These are phyloP conservation scores for Neoboletus brunneissimus DNA, from an alignment of 768 basidiomycete species.

Conservation along the genomic window DNA sequence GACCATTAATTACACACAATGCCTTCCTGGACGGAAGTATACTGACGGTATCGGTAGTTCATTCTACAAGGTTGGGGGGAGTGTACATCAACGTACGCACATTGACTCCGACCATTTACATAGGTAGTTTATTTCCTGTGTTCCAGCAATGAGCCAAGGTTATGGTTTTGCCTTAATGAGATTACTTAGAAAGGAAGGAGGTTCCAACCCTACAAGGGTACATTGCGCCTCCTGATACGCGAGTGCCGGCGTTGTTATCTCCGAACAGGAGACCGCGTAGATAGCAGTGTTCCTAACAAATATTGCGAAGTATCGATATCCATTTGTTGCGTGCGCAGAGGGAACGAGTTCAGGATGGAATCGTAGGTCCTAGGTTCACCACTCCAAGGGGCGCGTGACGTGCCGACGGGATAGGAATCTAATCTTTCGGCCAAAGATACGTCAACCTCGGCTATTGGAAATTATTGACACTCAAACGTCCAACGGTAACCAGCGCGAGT, in stretches of 20 bases:
- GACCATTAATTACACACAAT: not conserved
- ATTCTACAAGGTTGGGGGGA: not conserved
- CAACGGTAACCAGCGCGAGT: not conserved
- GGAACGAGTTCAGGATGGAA: not conserved
- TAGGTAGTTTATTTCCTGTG: not conserved
- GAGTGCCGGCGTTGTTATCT: slow-evolving; percentile 12
- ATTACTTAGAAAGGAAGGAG: not conserved
- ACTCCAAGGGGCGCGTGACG: not conserved
- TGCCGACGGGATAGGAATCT: not conserved
- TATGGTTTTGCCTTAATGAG: not conserved
- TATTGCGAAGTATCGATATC: not conserved
- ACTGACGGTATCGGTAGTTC: not conserved
- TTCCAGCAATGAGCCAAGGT: not conserved
- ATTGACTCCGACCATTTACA: not conserved
- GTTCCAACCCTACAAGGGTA: not conserved
- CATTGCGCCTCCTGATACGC: slow-evolving; percentile 14
- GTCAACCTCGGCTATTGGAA: not conserved
- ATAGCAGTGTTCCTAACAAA: not conserved
- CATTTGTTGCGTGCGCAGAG: not conserved
- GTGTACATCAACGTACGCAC: not conserved
- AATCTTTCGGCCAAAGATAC: not conserved
- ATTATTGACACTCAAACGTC: not conserved
- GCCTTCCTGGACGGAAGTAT: not conserved
- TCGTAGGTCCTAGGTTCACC: not conserved
- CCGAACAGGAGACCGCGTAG: slow-evolving; percentile 4